Percentiles rank a stretch among this genome's conserved stretches.
These are phyloP conservation scores for Camellia granthamiana DNA, from an alignment of 148 eudicot species.

Conservation along the genomic window DNA sequence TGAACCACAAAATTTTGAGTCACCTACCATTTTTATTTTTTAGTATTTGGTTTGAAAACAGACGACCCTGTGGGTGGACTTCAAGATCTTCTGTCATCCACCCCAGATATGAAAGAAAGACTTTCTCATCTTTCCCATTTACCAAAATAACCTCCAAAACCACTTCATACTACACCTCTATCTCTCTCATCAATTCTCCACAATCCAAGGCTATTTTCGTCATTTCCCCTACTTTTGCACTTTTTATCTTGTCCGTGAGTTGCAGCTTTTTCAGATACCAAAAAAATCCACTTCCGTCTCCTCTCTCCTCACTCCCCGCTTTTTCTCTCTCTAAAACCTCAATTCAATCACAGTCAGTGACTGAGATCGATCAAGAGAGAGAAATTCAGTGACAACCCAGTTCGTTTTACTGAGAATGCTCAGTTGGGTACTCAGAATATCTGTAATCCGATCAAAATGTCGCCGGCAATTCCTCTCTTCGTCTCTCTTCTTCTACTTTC, in stretches of 20 bases:
- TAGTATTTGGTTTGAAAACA: too few relatives aligned
- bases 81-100: too few relatives aligned
- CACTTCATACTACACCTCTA: not conserved
- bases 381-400: not conserved
- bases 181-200: not conserved
- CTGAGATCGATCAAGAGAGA: not conserved
- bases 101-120: too few relatives aligned
- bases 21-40: too few relatives aligned
- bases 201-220: not conserved
- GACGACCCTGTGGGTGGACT: too few relatives aligned
- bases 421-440: not conserved
- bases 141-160: not conserved
- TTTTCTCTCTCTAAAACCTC: not conserved
- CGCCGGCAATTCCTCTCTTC: not conserved
- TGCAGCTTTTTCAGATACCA: slow-evolving; percentile 10
- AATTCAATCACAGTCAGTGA: not conserved
- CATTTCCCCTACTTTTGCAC: not conserved
- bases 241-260: slow-evolving; percentile 13
- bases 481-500: slow-evolving; percentile 2
- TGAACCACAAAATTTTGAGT: too few relatives aligned
- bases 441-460: not conserved
- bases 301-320: not conserved
- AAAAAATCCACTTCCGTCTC: not conserved
- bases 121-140: not conserved
- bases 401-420: not conserved